Evolutionary conservation across 306 rosid genomes (phyloP).

Genomic region (Vigna unguiculata): DNA sequence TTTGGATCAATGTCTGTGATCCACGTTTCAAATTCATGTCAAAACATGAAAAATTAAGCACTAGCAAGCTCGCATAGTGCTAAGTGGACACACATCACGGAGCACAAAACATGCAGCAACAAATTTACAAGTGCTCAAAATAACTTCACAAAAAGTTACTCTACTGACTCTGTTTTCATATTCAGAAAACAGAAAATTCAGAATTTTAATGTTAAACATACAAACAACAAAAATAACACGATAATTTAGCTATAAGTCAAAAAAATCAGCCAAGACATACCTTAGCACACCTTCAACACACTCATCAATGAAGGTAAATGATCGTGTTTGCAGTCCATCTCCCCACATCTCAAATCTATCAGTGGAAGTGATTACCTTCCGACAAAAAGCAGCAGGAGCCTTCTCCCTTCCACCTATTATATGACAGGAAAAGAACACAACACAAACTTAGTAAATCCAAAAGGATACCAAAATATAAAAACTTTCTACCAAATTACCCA

Average conservation of each 20-base stretch:
- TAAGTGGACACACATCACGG: neutral
- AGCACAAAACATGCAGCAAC: neutral
- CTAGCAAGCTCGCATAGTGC: neutral
- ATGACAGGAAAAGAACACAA: constrained; percentile 31
- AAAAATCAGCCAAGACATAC: constrained; percentile 51
- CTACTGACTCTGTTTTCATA: neutral
- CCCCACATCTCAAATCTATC: constrained; percentile 99
- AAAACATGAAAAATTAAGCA: neutral
- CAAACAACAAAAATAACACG: neutral
- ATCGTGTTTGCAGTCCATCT: constrained; percentile 94
- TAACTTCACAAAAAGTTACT: constrained; percentile 12
- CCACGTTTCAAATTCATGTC: neutral
- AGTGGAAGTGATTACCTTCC: constrained; percentile 77
- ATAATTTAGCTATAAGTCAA: constrained; percentile 23
- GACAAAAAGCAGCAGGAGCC: constrained; percentile 99
- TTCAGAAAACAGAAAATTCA: constrained; percentile 8
- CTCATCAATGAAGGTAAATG: constrained; percentile 97
- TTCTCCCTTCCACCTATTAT: constrained; percentile 94
- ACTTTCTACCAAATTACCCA: neutral
- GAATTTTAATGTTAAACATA: constrained; percentile 10
- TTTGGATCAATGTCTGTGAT: neutral
- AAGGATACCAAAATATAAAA: constrained; percentile 9
- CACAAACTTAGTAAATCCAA: constrained; percentile 39
- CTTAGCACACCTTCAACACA: constrained; percentile 98
- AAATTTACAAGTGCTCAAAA: neutral